Evolutionary conservation across 352 stramenopile genomes (phyloP).

Genomic region (Globisporangium cylindrosporum): DNA sequence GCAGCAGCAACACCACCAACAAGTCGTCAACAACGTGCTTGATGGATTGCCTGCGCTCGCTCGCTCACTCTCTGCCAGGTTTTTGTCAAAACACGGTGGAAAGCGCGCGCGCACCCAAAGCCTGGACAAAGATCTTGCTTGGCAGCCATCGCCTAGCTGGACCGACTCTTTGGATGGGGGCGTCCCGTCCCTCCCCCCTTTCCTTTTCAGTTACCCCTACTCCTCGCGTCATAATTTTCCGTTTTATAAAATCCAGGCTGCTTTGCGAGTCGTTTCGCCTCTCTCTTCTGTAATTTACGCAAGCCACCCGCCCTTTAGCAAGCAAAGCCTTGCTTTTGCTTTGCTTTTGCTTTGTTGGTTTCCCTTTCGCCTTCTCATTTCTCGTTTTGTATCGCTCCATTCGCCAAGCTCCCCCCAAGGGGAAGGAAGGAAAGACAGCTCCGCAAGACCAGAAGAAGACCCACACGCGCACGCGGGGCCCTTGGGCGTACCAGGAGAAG

Average conservation of each 20-base stretch:
- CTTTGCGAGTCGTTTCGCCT: background rate
- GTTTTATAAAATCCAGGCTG: background rate
- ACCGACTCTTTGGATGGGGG: background rate
- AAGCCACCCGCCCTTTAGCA: too few species aligned
- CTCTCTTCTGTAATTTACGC: background rate
- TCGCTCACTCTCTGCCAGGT: background rate
- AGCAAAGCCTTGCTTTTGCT: background rate
- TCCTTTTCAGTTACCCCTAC: background rate
- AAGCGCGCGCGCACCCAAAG: background rate
- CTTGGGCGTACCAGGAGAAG: constrained; percentile 4
- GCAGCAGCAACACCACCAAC: background rate
- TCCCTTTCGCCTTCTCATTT: constrained; percentile 34
- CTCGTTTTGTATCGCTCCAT: constrained; percentile 48
- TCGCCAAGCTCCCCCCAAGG: constrained; percentile 7
- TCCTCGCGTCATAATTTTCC: background rate
- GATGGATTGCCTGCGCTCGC: background rate
- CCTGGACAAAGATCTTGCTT: background rate
- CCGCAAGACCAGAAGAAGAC: background rate
- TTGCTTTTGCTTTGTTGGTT: constrained; percentile 1
- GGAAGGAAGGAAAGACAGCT: background rate
- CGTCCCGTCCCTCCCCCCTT: background rate
- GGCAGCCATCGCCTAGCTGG: too few species aligned
- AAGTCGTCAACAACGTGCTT: background rate
- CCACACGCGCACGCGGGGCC: background rate
- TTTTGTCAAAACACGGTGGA: background rate